These are phyloP conservation scores for Colletotrichum tamarilloi DNA, from an alignment of 2,329 filamentous ascomycete species.

Conservation along the genomic window DNA sequence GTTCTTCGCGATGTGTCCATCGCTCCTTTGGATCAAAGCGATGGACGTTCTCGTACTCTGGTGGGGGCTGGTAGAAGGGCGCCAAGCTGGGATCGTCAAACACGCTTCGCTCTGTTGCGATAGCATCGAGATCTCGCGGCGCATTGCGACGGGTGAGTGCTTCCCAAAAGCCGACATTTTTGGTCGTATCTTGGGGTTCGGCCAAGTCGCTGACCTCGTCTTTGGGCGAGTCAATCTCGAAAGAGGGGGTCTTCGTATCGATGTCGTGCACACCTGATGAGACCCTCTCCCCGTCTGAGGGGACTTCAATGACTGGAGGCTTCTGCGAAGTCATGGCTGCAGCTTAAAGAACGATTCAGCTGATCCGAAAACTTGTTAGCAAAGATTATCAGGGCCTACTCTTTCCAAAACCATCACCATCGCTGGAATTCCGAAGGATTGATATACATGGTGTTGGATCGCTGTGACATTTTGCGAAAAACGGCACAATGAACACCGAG, in stretches of 20 bases:
- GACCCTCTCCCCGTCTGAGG: neutral
- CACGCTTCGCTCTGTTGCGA: neutral
- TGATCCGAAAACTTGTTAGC: neutral
- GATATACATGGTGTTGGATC: neutral
- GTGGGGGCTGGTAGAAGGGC: neutral
- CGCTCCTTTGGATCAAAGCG: neutral
- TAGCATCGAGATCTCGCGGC: neutral
- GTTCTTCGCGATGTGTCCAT: neutral
- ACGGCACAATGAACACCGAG: neutral
- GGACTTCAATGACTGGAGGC: neutral
- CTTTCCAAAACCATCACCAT: neutral
- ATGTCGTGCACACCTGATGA: neutral
- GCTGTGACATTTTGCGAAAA: neutral
- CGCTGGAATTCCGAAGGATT: neutral
- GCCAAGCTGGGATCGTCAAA: neutral
- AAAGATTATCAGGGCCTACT: too few relatives aligned
- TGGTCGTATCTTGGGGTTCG: conserved; percentile 1
- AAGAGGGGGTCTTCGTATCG: neutral
- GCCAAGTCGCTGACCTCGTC: neutral
- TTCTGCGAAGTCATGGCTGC: neutral
- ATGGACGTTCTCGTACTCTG: neutral
- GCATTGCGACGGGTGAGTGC: neutral
- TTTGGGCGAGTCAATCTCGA: neutral
- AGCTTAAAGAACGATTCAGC: neutral
- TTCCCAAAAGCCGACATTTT: neutral